These are phyloP conservation scores for Stachybotrys chartarum DNA, from an alignment of 2,329 filamentous ascomycete species.

Conservation along the genomic window DNA sequence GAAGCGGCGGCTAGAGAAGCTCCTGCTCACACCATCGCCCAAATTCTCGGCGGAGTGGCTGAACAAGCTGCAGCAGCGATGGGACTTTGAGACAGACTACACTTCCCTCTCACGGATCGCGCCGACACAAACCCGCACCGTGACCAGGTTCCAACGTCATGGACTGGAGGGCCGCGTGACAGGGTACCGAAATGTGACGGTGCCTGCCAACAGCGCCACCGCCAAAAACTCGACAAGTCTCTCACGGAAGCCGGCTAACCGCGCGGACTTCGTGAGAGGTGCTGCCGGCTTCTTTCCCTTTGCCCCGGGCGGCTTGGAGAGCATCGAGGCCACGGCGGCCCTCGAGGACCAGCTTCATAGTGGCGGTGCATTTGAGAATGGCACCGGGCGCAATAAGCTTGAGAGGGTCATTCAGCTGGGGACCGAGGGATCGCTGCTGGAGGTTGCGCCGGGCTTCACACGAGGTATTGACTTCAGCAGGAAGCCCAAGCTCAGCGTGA, in stretches of 20 bases:
- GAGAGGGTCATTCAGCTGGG: constrained; percentile 81
- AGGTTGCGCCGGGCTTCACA: constrained; percentile 73
- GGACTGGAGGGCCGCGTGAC: constrained; percentile 89
- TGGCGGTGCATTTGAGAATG: constrained; percentile 34
- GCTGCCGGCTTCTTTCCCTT: constrained; percentile 93
- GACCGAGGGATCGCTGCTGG: constrained; percentile 68
- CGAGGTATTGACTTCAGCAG: constrained; percentile 69
- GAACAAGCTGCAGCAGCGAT: constrained; percentile 79
- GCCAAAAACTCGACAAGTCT: constrained; percentile 94
- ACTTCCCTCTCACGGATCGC: constrained; percentile 80
- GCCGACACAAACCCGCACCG: constrained; percentile 87
- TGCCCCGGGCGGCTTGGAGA: constrained; percentile 81
- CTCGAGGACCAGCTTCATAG: constrained; percentile 68
- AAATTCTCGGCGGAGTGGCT: constrained; percentile 82
- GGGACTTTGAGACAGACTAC: constrained; percentile 76
- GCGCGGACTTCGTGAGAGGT: constrained; percentile 86
- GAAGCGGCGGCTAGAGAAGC: constrained; percentile 63
- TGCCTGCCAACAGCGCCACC: constrained; percentile 80
- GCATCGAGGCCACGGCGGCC: constrained; percentile 77
- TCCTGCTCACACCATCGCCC: constrained; percentile 72
- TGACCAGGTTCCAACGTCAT: constrained; percentile 85
- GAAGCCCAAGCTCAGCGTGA: constrained; percentile 42
- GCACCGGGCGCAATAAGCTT: constrained; percentile 49
- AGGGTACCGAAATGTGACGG: constrained; percentile 88
- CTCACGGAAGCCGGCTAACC: constrained; percentile 73